Evolutionary conservation across 257 asterid genomes (phyloP).

Genomic region (Solanum piurae): DNA sequence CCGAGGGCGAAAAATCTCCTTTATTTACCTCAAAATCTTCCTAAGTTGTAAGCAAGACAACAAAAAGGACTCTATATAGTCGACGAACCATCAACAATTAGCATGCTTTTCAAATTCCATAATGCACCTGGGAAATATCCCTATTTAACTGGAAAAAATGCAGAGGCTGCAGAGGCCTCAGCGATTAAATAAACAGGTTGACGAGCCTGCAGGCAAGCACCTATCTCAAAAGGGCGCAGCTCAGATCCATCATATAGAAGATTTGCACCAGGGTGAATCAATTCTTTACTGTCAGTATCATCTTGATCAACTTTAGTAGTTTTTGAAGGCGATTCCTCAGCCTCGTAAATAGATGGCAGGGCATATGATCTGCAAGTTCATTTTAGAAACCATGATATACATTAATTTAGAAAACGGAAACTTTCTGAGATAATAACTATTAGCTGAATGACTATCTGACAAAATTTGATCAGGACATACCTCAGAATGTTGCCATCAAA

Average conservation of each 20-base stretch:
- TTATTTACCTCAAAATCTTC: not conserved
- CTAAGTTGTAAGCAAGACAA: not conserved
- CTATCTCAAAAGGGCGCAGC: conserved; percentile 82
- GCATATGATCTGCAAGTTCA: conserved; percentile 76
- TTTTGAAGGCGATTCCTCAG: conserved; percentile 43
- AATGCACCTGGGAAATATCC: not conserved
- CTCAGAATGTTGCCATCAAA: conserved; percentile 89
- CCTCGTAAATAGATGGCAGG: conserved; percentile 58
- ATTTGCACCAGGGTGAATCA: conserved; percentile 79
- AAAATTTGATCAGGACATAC: conserved; percentile 23
- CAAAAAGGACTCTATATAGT: not conserved
- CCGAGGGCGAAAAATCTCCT: not conserved
- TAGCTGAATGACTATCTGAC: not conserved
- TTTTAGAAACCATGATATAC: not conserved
- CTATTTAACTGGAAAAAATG: conserved; percentile 41
- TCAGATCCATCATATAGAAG: conserved; percentile 89
- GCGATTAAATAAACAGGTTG: conserved; percentile 81
- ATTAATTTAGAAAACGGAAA: not conserved
- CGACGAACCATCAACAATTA: not conserved
- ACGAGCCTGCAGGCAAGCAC: conserved; percentile 97
- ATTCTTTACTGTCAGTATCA: conserved; percentile 75
- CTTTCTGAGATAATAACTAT: not conserved
- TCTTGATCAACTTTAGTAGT: conserved; percentile 57
- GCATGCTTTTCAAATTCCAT: not conserved
- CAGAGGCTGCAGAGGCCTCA: conserved; percentile 81